Evolutionary conservation across 768 basidiomycete species (phyloP).

Genomic region (Suillus placidus): DNA sequence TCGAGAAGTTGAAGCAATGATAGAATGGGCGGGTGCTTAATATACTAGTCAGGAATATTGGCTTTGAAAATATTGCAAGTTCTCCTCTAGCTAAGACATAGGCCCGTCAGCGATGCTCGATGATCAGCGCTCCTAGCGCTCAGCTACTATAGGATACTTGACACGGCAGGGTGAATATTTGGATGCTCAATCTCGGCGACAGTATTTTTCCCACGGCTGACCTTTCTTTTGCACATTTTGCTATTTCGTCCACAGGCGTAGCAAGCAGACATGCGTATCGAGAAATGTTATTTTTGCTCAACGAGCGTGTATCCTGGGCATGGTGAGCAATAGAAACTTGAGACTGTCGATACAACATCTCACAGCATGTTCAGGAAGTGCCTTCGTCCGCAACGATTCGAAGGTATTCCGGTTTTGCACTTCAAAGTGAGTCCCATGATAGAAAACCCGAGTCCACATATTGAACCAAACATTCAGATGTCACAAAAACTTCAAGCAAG

Average conservation of each 20-base stretch:
- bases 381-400: slow-evolving; percentile 97
- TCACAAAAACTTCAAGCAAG: slow-evolving; percentile 99
- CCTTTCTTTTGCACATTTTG: slow-evolving; percentile 5
- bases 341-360: neutral
- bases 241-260: neutral
- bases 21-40: neutral
- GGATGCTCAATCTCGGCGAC: neutral
- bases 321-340: slow-evolving; percentile 48
- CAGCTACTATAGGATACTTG: neutral
- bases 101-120: neutral
- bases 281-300: slow-evolving; percentile 99
- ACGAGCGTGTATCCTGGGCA: slow-evolving; percentile 96
- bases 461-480: slow-evolving; percentile 56
- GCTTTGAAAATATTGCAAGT: neutral
- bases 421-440: slow-evolving; percentile 70
- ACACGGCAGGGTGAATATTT: neutral
- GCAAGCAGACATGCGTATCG: slow-evolving; percentile 73
- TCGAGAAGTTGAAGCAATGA: slow-evolving; percentile 76
- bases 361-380: slow-evolving; percentile 57
- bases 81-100: neutral
- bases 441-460: slow-evolving; percentile 1
- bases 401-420: slow-evolving; percentile 99
- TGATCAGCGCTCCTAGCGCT: neutral
- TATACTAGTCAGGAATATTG: neutral
- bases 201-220: slow-evolving; percentile 27